phyloP scores from a whole-genome alignment of 1,284 basidiomycete species.

The Ustilago esculenta region DNA sequence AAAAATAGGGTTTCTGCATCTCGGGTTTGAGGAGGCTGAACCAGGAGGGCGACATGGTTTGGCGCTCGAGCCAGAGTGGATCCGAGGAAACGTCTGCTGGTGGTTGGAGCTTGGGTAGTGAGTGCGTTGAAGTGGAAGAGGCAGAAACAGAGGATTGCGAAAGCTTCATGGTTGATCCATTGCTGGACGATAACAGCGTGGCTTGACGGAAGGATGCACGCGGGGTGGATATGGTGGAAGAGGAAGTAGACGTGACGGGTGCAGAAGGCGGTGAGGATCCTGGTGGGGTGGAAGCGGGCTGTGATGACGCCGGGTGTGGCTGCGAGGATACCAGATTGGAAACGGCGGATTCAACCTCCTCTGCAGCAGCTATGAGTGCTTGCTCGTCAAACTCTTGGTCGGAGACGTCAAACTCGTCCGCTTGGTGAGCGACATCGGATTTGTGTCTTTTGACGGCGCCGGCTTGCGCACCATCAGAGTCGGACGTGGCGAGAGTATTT shows the following conservation, averaged over 20 bases:
- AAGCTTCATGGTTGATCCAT: not conserved
- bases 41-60: conserved; percentile 62
- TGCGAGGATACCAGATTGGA: conserved; percentile 13
- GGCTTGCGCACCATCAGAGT: not conserved
- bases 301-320: conserved; percentile 5
- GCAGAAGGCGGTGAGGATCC: not conserved
- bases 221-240: conserved; percentile 1
- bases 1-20: conserved; percentile 57
- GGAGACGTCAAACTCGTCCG: conserved; percentile 49
- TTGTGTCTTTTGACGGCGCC: conserved; percentile 5
- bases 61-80: conserved; percentile 56
- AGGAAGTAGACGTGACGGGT: not conserved
- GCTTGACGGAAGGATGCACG: conserved; percentile 8
- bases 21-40: conserved; percentile 49
- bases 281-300: not conserved
- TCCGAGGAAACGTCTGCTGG: conserved; percentile 26
- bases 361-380: conserved; percentile 51
- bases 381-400: conserved; percentile 42
- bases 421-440: not conserved
- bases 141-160: not conserved
- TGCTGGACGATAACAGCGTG: conserved; percentile 18
- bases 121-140: not conserved
- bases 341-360: conserved; percentile 39
- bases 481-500: conserved; percentile 16
- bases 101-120: conserved; percentile 11